Evolutionary conservation across 169 alveolate species (phyloP), one percentile per base, ranked within the genome.

Genomic region (Plasmodium blacklocki): DNA sequence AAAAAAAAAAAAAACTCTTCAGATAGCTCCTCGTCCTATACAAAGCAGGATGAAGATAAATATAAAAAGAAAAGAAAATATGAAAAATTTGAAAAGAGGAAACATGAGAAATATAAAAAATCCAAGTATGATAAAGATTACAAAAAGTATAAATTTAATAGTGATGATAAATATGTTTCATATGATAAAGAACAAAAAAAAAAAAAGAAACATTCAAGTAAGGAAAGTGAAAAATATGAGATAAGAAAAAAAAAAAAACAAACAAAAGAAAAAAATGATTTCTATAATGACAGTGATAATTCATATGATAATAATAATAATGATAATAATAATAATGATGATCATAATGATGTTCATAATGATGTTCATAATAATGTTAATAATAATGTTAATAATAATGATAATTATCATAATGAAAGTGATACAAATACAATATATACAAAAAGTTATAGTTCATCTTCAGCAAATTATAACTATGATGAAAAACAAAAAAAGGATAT

Each of bases 71-170:
- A 21, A 59, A 67, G 45, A 45, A 80, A 7, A 66, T 39, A 39
- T 39, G 47, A 39, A 39, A 39, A 39, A 5, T 5, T 5, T 39
- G 9, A 5, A 39, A 80, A 71, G 56, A 32, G 64, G 47, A 80
- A 52, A 59, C 50, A 59, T 14, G 80, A 80, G 29, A 52, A 80
- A 23, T 59, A 32, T 68, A 56, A 71, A 50, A 66, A 72, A 67
- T 19, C 18, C 9, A 14, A 15, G 5, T 52, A 18, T 45, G 71
- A 80, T 12, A 49, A 62, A 15, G 71, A 80, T 21, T 49, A 29
- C 26, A 66, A 76, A 11, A 68, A 54, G 62, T 47, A 39, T 39
- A 39, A 39, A 39, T 3, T 5, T 39, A 7, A 66, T 43, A 73
- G 58, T 23, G 26, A 49, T 23, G 64, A 11, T 45, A 63, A 68